Conservation (phyloP, 2,329 filamentous ascomycete species). For the Arthrocladium fulminans region DNA sequence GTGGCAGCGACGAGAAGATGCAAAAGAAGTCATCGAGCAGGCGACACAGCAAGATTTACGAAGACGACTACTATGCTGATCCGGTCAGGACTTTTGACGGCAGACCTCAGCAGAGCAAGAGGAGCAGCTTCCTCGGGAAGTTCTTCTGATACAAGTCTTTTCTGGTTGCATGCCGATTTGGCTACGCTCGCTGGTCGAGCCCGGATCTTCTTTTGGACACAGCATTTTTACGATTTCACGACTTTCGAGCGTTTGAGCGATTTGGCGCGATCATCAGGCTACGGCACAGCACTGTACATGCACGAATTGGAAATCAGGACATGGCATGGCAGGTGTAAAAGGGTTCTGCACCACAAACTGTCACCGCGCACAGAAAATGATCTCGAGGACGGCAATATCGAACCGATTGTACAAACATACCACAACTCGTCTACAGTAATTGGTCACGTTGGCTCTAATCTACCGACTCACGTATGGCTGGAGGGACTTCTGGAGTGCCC, state of each 20-base stretch:
- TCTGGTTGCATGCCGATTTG: neutral
- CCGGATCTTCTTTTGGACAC: neutral
- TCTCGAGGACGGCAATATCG: constrained; percentile 6
- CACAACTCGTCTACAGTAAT: neutral
- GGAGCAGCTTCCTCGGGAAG: constrained; percentile 20
- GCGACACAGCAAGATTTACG: constrained; percentile 12
- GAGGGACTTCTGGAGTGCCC: neutral
- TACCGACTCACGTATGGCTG: neutral
- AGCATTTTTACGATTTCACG: neutral
- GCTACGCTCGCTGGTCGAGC: constrained; percentile 5
- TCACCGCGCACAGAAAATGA: neutral
- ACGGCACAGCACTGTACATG: neutral
- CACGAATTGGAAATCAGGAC: neutral
- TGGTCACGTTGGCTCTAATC: neutral
- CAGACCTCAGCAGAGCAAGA: constrained; percentile 20
- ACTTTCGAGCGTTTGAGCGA: constrained; percentile 3
- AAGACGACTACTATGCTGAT: constrained; percentile 20
- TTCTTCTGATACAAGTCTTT: constrained; percentile 14
- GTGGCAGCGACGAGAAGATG: constrained; percentile 18
- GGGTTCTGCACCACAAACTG: neutral
- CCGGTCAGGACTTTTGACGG: constrained; percentile 22
- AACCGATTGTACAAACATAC: constrained; percentile 3
- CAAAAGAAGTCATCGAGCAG: constrained; percentile 11
- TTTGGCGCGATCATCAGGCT: too few species aligned
- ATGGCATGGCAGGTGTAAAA: neutral